A percentile compares a stretch with the other conserved stretches of the same genome.
Evolutionary conservation across 257 asterid genomes (phyloP).

Genomic region (Solanum boliviense): DNA sequence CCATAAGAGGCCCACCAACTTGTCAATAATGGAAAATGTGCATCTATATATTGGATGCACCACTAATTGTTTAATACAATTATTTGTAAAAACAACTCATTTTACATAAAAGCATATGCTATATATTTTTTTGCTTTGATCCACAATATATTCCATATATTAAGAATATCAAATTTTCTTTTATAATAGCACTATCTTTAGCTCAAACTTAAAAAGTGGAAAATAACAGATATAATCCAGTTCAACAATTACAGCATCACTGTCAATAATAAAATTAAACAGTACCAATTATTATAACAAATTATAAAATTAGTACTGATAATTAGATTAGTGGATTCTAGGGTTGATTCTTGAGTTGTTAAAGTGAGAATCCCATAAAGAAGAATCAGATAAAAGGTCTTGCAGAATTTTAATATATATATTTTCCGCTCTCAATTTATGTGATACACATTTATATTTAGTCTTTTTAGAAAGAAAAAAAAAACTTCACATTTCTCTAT

Average conservation of each 20-base stretch:
- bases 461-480: no score
- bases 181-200: constrained; percentile 7
- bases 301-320: neutral
- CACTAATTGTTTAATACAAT: neutral
- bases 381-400: constrained; percentile 11
- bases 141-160: neutral
- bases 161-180: neutral
- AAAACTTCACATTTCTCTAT: no score
- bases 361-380: constrained; percentile 42
- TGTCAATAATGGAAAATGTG: neutral
- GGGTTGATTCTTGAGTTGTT: constrained; percentile 7
- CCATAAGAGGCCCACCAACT: neutral
- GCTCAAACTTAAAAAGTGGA: neutral
- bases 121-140: neutral
- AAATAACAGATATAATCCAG: neutral
- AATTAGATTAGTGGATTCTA: neutral
- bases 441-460: no score
- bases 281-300: neutral
- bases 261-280: neutral
- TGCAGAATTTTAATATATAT: neutral
- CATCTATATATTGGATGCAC: neutral
- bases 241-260: neutral
- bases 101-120: neutral
- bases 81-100: neutral
- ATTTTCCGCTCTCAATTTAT: no score